Base-by-base conservation (phyloP, 1,284 basidiomycete species). In the Sanghuangporus weigelae region DNA sequence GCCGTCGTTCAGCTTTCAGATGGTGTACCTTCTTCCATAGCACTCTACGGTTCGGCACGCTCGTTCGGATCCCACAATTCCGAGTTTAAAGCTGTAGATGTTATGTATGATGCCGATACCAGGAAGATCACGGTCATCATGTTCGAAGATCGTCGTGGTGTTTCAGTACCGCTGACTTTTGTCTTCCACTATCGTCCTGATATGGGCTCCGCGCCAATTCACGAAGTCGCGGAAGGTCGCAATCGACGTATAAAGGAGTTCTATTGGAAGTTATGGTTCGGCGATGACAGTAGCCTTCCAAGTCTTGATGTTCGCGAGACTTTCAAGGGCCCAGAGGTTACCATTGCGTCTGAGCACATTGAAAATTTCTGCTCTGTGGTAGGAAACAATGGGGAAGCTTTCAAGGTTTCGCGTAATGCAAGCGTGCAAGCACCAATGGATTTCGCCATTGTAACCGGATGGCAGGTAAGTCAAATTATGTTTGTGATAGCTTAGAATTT, bases 221-320 rank as follows among this genome's bases (percentile, higher is more conserved):
- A 98, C 73, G 96, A 99, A 75, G 78, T 96, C 68, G 84, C 87
- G 31, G 82, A 86, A 14, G 92, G 85, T 67, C 90, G 96, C 71
- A 98, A 96, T 79, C 82, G 82, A 68, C 86, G 93, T 67, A 97
- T 99, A 82, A 98, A 98, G 79, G 84, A 90, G 69, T 96, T 96
- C 74, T 96, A 98, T 81, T 98, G 96, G 96, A 89, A 89, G 73
- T 78, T 98, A 40, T 98, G 96, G 96, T 96, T 95, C 73, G 93
- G 95, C 53, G 92, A 93, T 72, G 81, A 92, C 67, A 85, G 89
- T 69, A 75, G 75, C 3, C 81, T 96, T 42, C 93, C 93, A 23
- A 74, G 82, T 16, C 86, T 98, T 68, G 82, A 88, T 68, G 80
- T 96, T 59, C 84, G 84, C 66, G 84, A 93, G 68, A 86, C 84